Percentiles rank a stretch among this genome's conserved stretches.
Conservation (phyloP, 106 monocot species). For the Dendrobium chrysotoxum region DNA sequence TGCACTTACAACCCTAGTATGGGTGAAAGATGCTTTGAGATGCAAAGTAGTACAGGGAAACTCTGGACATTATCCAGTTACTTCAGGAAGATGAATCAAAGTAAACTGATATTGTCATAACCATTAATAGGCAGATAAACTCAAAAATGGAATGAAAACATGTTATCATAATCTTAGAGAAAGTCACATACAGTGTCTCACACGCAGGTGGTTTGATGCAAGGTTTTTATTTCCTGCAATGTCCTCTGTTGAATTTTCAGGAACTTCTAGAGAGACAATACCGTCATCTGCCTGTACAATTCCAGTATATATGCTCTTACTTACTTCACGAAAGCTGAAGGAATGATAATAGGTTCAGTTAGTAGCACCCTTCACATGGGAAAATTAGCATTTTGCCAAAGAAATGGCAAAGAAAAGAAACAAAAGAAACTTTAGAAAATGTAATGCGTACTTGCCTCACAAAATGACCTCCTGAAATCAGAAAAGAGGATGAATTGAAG, state of each 20-base stretch:
- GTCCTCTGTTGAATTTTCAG: conserved; percentile 64
- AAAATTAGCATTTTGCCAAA: neutral
- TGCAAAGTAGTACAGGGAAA: neutral
- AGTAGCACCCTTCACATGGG: neutral
- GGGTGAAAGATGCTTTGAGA: neutral
- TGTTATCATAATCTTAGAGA: neutral
- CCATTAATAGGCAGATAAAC: neutral
- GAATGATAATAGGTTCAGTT: conserved; percentile 6
- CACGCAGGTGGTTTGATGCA: conserved; percentile 64
- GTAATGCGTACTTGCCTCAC: conserved; percentile 42
- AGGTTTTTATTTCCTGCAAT: conserved; percentile 89
- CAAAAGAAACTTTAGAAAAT: neutral
- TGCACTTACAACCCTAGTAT: neutral
- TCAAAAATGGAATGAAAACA: neutral
- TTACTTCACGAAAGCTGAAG: conserved; percentile 66
- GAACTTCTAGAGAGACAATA: conserved; percentile 50
- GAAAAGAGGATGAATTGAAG: conserved; percentile 71
- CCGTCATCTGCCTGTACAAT: conserved; percentile 47
- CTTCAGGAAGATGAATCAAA: neutral
- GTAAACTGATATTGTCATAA: neutral
- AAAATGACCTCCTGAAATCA: conserved; percentile 62
- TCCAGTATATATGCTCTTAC: conserved; percentile 54
- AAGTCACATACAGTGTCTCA: conserved; percentile 65
- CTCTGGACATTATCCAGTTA: neutral
- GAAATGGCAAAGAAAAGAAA: neutral